Evolutionary conservation across 768 basidiomycete genomes (phyloP).

Genomic region (Phlebiopsis flavidoalba): DNA sequence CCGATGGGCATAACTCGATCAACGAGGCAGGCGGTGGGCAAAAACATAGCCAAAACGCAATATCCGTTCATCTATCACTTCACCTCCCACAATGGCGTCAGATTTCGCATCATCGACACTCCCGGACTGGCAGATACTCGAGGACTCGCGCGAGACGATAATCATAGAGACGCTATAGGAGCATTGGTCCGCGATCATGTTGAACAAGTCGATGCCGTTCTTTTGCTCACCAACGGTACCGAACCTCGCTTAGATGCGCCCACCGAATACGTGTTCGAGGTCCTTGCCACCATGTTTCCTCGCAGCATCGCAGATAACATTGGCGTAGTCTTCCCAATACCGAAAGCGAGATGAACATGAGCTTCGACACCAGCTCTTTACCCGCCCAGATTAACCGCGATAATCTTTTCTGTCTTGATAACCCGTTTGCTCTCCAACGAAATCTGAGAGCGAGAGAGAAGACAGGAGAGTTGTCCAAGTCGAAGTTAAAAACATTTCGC

Average conservation of each 20-base stretch:
- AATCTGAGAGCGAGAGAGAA: not conserved
- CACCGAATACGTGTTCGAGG: not conserved
- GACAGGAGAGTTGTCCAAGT: no score
- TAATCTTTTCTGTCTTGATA: not conserved
- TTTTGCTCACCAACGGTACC: not conserved
- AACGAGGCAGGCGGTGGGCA: not conserved
- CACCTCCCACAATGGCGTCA: not conserved
- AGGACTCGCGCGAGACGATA: not conserved
- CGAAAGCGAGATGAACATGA: not conserved
- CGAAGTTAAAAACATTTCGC: no score
- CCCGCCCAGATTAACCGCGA: not conserved
- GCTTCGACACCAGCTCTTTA: not conserved
- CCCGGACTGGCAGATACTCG: not conserved
- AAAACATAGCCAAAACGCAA: not conserved
- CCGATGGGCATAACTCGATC: not conserved
- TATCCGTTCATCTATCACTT: not conserved
- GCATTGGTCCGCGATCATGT: not conserved
- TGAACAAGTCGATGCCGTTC: not conserved
- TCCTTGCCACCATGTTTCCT: not conserved
- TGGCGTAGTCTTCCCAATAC: not conserved
- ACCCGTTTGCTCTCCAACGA: not conserved
- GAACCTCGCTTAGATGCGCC: not conserved
- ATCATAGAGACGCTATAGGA: not conserved
- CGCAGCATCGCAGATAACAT: not conserved
- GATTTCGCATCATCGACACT: not conserved